Evolutionary conservation across 805 yeast species (phyloP).

Genomic region (Wickerhamiella dianesei): DNA sequence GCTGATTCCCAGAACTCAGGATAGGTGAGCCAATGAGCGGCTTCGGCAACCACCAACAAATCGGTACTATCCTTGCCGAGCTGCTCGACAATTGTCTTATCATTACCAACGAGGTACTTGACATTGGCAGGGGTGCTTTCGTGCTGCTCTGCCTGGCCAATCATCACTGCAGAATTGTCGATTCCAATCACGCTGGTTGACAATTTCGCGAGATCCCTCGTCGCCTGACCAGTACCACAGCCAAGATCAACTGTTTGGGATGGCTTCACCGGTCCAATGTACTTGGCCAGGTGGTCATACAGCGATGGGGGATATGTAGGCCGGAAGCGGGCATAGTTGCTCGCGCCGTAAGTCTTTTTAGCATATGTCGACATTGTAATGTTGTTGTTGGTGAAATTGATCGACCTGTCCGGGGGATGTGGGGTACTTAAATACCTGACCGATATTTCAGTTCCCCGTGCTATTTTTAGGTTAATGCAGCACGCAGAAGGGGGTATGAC

Average conservation of each 20-base stretch:
- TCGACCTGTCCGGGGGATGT: too few species aligned
- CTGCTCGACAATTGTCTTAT: slow-evolving; percentile 15
- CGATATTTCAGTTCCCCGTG: too few species aligned
- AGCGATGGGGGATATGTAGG: slow-evolving; percentile 52
- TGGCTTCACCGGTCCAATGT: slow-evolving; percentile 11
- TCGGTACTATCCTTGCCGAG: slow-evolving; percentile 34
- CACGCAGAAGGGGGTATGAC: too few species aligned
- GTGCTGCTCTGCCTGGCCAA: slow-evolving; percentile 29
- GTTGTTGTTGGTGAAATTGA: neutral
- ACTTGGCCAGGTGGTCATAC: slow-evolving; percentile 31
- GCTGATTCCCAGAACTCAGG: slow-evolving; percentile 38
- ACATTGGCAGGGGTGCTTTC: slow-evolving; percentile 19
- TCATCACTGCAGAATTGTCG: slow-evolving; percentile 49
- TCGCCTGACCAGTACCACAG: slow-evolving; percentile 69
- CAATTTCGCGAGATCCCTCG: slow-evolving; percentile 35
- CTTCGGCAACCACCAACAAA: slow-evolving; percentile 66
- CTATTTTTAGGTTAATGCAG: too few species aligned
- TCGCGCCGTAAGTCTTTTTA: slow-evolving; percentile 36
- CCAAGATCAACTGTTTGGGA: slow-evolving; percentile 53
- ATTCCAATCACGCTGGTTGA: slow-evolving; percentile 46
- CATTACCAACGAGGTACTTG: slow-evolving; percentile 13
- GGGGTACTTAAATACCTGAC: too few species aligned
- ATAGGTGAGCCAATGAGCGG: slow-evolving; percentile 74
- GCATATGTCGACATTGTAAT: slow-evolving; percentile 50
- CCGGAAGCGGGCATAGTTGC: slow-evolving; percentile 42